Evolutionary conservation across 306 rosid genomes (phyloP).

Genomic region (Rosa lucieae): DNA sequence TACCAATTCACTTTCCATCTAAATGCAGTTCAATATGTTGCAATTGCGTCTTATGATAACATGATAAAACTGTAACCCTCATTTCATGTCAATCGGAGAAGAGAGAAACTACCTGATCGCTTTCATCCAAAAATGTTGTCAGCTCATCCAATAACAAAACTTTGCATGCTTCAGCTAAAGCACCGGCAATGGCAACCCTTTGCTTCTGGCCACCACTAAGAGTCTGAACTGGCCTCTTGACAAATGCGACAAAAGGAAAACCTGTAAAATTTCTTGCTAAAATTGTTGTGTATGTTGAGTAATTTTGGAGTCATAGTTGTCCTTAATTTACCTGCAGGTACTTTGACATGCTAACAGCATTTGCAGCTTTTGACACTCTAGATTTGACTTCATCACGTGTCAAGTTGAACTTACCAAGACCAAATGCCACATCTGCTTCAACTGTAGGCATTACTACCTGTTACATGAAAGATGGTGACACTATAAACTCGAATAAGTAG

Average conservation of each 20-base stretch:
- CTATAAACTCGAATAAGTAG: neutral
- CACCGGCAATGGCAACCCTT: conserved; percentile 90
- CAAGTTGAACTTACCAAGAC: conserved; percentile 75
- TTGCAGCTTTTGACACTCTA: conserved; percentile 63
- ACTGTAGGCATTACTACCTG: conserved; percentile 93
- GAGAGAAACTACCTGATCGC: conserved; percentile 59
- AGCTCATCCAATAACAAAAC: conserved; percentile 83
- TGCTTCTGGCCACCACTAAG: conserved; percentile 94
- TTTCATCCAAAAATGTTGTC: conserved; percentile 82
- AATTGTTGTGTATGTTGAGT: neutral
- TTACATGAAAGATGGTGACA: conserved; percentile 16
- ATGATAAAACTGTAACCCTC: conserved; percentile 3
- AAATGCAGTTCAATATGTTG: neutral
- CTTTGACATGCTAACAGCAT: conserved; percentile 63
- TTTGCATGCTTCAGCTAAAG: conserved; percentile 85
- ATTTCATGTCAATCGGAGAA: conserved; percentile 6
- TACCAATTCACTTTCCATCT: neutral
- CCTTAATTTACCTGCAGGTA: conserved; percentile 62
- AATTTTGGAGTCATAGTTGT: neutral
- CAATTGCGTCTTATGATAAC: conserved; percentile 5
- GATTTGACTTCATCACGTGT: conserved; percentile 61
- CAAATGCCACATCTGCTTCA: conserved; percentile 86
- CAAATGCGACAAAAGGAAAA: conserved; percentile 25
- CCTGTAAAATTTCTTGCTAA: neutral
- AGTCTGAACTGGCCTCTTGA: conserved; percentile 86